Evolutionary conservation across 108 stramenopile species (phyloP), one percentile per base, ranked within the genome.

Genomic region (Skeletonema menzelii): DNA sequence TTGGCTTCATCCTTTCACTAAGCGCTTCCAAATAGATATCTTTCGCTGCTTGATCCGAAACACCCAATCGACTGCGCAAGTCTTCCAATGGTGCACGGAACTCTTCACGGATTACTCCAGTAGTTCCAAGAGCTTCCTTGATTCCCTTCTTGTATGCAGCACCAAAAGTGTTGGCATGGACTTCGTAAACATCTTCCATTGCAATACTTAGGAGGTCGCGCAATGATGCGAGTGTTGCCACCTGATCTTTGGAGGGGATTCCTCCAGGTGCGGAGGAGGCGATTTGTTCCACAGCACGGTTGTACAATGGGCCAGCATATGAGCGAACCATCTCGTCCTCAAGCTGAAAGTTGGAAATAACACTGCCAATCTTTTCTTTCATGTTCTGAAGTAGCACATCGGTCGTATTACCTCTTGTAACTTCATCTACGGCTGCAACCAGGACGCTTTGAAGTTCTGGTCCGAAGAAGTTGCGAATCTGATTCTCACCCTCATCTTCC

Each of bases 71-170:
- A 17, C 65, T 66, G 17, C 84, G 69, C 20, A 96, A 78, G 55
- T 91, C 78, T 13, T 86, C 87, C 30, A 96, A 82, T 15, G 86
- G 76, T 8, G 61, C 84, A 38, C 89, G 88, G 80, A 88, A 85
- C 63, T 91, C 91, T 20, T 84, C 81, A 13, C 80, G 83, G 65
- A 96, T 94, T 56, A 96, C 83, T 34, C 95, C 92, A 3, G 92
- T 92, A 8, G 89, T 79, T 12, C 91, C 92, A 80, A 96, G 92
- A 8, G 95, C 88, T 71, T 96, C 95, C 55, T 85, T 68, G 59
- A 96, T 79, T 46, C 83, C 85, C 73, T 92, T 86, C 63, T 82
- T 88, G 82, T 93, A 96, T 11, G 85, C 81, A 17, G 60, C 65
- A 15, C 92, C 95, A 74, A 91, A 92, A 14, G 77, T 76, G 19